A percentile compares a stretch with the other conserved stretches of the same genome.
Conservation (phyloP, 257 asterid species). For the Eustoma russellianum region DNA sequence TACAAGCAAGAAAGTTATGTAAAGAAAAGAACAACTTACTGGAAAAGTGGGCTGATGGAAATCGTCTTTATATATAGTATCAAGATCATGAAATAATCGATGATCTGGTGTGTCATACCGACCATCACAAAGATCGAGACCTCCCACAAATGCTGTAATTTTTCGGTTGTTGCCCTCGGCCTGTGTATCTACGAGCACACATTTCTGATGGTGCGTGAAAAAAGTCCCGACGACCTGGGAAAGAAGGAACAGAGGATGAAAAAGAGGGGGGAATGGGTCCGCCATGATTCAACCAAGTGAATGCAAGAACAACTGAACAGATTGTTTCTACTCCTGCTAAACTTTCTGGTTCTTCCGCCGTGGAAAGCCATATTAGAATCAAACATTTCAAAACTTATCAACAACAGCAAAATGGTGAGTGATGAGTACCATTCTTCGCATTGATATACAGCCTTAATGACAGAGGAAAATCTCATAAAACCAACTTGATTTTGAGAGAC, state of each 20-base stretch:
- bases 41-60: constrained; percentile 82
- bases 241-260: too few relatives aligned
- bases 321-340: too few relatives aligned
- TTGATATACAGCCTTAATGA: too few relatives aligned
- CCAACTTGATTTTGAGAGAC: too few relatives aligned
- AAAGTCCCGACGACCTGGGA: constrained; percentile 67
- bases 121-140: constrained; percentile 94
- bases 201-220: constrained; percentile 94
- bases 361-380: too few relatives aligned
- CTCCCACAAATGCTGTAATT: constrained; percentile 84
- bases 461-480: too few relatives aligned
- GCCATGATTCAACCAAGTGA: constrained; percentile 12
- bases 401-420: too few relatives aligned
- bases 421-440: too few relatives aligned
- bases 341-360: too few relatives aligned
- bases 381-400: too few relatives aligned
- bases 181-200: constrained; percentile 85
- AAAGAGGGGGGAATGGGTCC: too few relatives aligned
- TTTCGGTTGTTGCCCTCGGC: constrained; percentile 72
- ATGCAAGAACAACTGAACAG: background rate
- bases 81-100: constrained; percentile 60
- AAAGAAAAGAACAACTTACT: constrained; percentile 30
- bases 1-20: too few relatives aligned
- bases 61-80: constrained; percentile 60
- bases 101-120: constrained; percentile 95